Base-by-base conservation (phyloP, 352 stramenopile species). In the Phytophthora rubi region DNA sequence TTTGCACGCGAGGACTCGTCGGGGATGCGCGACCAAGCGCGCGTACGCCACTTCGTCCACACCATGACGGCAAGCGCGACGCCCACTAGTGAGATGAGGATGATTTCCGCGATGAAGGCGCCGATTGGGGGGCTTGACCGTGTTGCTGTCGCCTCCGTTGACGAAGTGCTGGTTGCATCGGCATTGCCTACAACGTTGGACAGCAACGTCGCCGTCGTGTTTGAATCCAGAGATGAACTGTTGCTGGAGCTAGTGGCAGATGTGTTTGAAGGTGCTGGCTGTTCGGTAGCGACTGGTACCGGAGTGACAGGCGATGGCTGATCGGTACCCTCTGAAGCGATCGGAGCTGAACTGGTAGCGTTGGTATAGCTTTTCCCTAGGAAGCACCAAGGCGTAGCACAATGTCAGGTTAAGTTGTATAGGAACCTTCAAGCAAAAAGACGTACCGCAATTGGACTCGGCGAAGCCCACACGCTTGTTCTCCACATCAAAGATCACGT, bases 401-500 rank as follows among this genome's bases (percentile, higher is more conserved):
- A 13, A 52, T 23, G n/a, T 71, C 45, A 60, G 60, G 2, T n/a
- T 26, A 26, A 4, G 6, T 15, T 32, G 15, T 52, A 45, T 16
- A 39, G 33, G 4, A 9, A 52, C n/a, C 13, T 44, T 42, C 32
- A 28, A 47, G 13, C 23, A 1, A 33, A 7, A 15, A 8, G 42
- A 67, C 77, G 65, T 59, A 94, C 85, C 86, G 59, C 89, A 96
- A 30, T 73, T 42, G 3, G 89, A 86, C 37, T 91, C 76, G 3
- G 87, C 89, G 78, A 96, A 96, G 12, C 86, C 89, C 3, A 96
- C 59, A n/a, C 86, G 83, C 6, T 88, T 80, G 63, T 82, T 83
- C 55, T 93, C 88, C 37, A 70, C 67, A 66, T 96, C 89, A 62
- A 96, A 96, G 18, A 96, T 89, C n/a, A 95, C 88, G 28, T 96